Evolutionary conservation across 164 flowering plant genomes (phyloP).

Genomic region (Echeveria elegans): DNA sequence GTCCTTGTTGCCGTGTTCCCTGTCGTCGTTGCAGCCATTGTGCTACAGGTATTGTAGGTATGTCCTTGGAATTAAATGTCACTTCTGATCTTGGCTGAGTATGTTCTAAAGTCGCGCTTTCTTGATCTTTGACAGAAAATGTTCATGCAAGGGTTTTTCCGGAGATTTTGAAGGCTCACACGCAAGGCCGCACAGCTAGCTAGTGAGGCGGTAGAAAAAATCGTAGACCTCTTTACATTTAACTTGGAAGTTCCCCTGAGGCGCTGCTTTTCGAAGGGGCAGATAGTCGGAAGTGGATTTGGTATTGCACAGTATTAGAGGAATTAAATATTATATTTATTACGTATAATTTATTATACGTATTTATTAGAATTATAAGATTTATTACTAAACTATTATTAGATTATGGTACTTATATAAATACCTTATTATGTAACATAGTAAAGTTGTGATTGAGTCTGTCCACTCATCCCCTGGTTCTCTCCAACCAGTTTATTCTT

Average conservation of each 20-base stretch:
- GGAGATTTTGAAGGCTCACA: constrained; percentile 90
- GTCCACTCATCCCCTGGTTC: too few species aligned
- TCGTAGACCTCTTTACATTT: constrained; percentile 91
- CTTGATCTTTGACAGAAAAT: constrained; percentile 57
- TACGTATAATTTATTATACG: too few species aligned
- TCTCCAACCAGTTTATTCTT: too few species aligned
- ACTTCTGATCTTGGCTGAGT: neutral
- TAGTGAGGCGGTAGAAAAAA: constrained; percentile 87
- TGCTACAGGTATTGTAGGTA: constrained; percentile 61
- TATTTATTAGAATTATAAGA: too few species aligned
- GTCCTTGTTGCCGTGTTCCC: constrained; percentile 94
- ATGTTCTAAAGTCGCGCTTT: too few species aligned
- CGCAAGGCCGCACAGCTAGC: constrained; percentile 96
- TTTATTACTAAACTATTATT: too few species aligned
- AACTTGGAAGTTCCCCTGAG: constrained; percentile 62
- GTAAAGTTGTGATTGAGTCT: too few species aligned
- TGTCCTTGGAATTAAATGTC: neutral
- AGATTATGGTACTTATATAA: too few species aligned
- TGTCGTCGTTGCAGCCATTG: constrained; percentile 91
- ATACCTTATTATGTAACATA: too few species aligned
- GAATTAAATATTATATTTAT: too few species aligned
- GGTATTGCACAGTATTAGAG: constrained; percentile 95
- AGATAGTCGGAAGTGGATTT: constrained; percentile 87
- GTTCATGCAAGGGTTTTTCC: constrained; percentile 93
- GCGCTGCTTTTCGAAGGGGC: constrained; percentile 94